Evolutionary conservation across 2,329 filamentous ascomycete species (phyloP).

Genomic region (Malbranchea cinnamomea): DNA sequence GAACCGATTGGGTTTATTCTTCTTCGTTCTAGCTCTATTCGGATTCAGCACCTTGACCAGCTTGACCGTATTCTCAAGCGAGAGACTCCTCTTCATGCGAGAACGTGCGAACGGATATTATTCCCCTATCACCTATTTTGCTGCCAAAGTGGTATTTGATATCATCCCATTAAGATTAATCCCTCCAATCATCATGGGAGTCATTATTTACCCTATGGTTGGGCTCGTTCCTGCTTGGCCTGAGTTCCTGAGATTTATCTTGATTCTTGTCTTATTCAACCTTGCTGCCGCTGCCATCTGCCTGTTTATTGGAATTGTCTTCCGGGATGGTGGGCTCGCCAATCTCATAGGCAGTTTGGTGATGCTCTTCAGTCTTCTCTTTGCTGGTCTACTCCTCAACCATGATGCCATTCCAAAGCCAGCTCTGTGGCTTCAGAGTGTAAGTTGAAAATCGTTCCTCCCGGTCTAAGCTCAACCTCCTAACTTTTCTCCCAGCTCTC

Average conservation of each 20-base stretch:
- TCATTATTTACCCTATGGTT: conserved; percentile 96
- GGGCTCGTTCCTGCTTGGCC: conserved; percentile 67
- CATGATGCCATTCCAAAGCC: conserved; percentile 79
- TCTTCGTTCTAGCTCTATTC: conserved; percentile 90
- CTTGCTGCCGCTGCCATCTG: conserved; percentile 85
- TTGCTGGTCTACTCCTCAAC: conserved; percentile 86
- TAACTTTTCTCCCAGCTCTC: conserved; percentile 44
- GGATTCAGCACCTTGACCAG: conserved; percentile 94
- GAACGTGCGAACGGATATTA: conserved; percentile 97
- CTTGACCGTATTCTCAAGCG: conserved; percentile 81
- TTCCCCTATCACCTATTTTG: conserved; percentile 81
- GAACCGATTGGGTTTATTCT: conserved; percentile 90
- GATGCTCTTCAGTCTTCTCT: conserved; percentile 93
- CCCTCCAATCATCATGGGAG: conserved; percentile 85
- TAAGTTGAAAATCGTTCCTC: conserved; percentile 26
- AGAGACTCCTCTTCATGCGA: conserved; percentile 78
- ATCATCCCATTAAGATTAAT: conserved; percentile 88
- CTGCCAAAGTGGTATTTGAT: conserved; percentile 95
- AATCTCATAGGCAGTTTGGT: conserved; percentile 88
- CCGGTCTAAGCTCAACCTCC: conserved; percentile 7
- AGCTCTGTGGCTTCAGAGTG: conserved; percentile 76
- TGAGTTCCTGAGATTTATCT: conserved; percentile 81
- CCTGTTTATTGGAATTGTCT: conserved; percentile 89
- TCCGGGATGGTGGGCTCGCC: conserved; percentile 79
- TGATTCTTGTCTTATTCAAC: conserved; percentile 91